These are phyloP conservation scores for Fusarium floridanum DNA, from an alignment of 2,329 filamentous ascomycete genomes.

Conservation along the genomic window DNA sequence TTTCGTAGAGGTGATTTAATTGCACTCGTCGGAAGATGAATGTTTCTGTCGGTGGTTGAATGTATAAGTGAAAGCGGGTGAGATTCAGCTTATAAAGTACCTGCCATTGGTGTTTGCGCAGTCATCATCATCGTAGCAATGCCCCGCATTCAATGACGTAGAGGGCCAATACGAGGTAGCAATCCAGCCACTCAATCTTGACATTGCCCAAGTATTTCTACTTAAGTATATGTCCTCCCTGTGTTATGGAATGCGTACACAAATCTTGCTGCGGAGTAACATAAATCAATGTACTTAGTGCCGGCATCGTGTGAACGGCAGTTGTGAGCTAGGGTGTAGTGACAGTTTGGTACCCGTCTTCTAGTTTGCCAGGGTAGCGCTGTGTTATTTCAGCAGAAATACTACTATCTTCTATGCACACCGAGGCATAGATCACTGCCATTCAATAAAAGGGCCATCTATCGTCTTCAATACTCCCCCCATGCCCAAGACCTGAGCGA, in stretches of 20 bases:
- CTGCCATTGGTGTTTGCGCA: neutral
- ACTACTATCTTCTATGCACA: neutral
- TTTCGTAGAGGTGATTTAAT: neutral
- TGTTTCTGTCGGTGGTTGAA: neutral
- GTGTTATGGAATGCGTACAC: neutral
- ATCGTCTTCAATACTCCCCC: neutral
- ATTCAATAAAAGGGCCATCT: neutral
- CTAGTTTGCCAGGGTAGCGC: neutral
- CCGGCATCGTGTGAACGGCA: neutral
- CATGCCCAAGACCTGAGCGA: neutral
- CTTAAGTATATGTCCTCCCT: neutral
- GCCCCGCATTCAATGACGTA: slow-evolving; percentile 2
- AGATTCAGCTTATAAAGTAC: neutral
- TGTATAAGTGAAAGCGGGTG: neutral
- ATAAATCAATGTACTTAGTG: neutral
- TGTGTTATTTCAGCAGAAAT: neutral
- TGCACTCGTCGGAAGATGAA: neutral
- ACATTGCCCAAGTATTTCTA: neutral
- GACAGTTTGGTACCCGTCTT: neutral
- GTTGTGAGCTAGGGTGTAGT: neutral
- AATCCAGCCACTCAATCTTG: neutral
- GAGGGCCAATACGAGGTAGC: neutral
- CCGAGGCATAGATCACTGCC: neutral
- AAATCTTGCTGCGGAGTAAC: neutral
- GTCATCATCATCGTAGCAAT: neutral